Evolutionary conservation across 192 early-diverging fungal genomes (phyloP).

Genomic region (Umbelopsis vinacea): DNA sequence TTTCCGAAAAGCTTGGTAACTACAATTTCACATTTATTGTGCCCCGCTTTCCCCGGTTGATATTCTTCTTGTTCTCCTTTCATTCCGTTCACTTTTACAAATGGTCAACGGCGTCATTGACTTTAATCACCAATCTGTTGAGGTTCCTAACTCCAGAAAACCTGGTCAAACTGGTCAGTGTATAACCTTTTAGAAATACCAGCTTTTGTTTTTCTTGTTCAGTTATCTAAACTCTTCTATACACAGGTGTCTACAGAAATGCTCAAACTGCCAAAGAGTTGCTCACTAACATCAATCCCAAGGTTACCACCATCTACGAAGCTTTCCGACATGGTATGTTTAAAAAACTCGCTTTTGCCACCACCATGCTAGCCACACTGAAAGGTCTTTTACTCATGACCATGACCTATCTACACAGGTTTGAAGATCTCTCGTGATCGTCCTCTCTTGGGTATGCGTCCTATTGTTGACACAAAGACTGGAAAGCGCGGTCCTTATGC

Average conservation of each 20-base stretch:
- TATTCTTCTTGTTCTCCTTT: slow-evolving; percentile 7
- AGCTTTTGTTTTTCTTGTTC: no score
- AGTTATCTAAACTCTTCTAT: not conserved
- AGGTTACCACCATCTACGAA: slow-evolving; percentile 55
- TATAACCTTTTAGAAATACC: no score
- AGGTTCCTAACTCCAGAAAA: slow-evolving; percentile 50
- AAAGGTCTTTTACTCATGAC: not conserved
- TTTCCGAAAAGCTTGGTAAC: no score
- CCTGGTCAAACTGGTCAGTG: slow-evolving; percentile 57
- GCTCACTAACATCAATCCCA: slow-evolving; percentile 43
- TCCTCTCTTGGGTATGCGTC: slow-evolving; percentile 70
- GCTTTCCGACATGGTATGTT: slow-evolving; percentile 51
- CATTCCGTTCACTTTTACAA: not conserved
- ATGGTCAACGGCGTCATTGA: slow-evolving; percentile 37
- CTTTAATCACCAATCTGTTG: slow-evolving; percentile 56
- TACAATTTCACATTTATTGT: no score
- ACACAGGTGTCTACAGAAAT: slow-evolving; percentile 57
- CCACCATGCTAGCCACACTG: not conserved
- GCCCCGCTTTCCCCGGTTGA: not conserved
- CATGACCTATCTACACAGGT: slow-evolving; percentile 35
- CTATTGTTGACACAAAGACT: slow-evolving; percentile 55
- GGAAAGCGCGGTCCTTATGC: slow-evolving; percentile 67
- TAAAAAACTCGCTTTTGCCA: not conserved
- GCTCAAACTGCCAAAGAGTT: slow-evolving; percentile 39
- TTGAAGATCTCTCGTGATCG: slow-evolving; percentile 55